These are phyloP conservation scores for Monilinia laxa DNA, from an alignment of 2,329 filamentous ascomycete genomes.

Conservation along the genomic window DNA sequence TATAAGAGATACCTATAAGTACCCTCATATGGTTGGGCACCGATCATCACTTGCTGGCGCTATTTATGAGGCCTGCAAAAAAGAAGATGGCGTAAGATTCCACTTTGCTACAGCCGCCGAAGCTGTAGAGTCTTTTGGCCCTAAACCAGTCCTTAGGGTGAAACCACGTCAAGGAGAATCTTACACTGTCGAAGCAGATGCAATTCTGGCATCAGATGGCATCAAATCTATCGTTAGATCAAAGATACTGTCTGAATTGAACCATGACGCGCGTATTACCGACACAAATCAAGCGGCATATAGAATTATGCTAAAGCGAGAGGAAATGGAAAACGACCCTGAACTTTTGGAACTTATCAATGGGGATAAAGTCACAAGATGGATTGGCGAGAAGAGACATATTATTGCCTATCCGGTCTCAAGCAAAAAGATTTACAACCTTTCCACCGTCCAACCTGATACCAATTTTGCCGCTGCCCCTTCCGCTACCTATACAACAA, in stretches of 20 bases:
- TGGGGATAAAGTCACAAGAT: slow-evolving; percentile 65
- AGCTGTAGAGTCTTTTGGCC: slow-evolving; percentile 57
- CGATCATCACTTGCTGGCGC: slow-evolving; percentile 68
- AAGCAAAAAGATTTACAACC: slow-evolving; percentile 63
- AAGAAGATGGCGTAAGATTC: slow-evolving; percentile 63
- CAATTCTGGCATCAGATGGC: slow-evolving; percentile 56
- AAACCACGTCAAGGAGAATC: slow-evolving; percentile 55
- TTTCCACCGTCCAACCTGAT: slow-evolving; percentile 63
- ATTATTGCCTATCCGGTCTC: slow-evolving; percentile 77
- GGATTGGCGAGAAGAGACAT: slow-evolving; percentile 73
- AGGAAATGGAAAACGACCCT: slow-evolving; percentile 64
- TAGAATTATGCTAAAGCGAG: slow-evolving; percentile 71
- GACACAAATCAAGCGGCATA: slow-evolving; percentile 77
- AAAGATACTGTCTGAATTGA: slow-evolving; percentile 54
- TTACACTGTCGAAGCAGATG: slow-evolving; percentile 51
- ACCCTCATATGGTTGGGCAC: slow-evolving; percentile 69
- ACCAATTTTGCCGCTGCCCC: slow-evolving; percentile 58
- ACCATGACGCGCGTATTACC: slow-evolving; percentile 49
- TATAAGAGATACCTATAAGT: slow-evolving; percentile 60
- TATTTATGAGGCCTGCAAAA: slow-evolving; percentile 68
- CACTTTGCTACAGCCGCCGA: slow-evolving; percentile 61
- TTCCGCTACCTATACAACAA: slow-evolving; percentile 61
- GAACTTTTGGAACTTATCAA: slow-evolving; percentile 60
- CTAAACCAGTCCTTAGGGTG: slow-evolving; percentile 59
- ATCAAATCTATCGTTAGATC: slow-evolving; percentile 54